Percentiles rank a stretch among this genome's conserved stretches.
Evolutionary conservation across 106 monocot species (phyloP).

Genomic region (Vanilla planifolia): DNA sequence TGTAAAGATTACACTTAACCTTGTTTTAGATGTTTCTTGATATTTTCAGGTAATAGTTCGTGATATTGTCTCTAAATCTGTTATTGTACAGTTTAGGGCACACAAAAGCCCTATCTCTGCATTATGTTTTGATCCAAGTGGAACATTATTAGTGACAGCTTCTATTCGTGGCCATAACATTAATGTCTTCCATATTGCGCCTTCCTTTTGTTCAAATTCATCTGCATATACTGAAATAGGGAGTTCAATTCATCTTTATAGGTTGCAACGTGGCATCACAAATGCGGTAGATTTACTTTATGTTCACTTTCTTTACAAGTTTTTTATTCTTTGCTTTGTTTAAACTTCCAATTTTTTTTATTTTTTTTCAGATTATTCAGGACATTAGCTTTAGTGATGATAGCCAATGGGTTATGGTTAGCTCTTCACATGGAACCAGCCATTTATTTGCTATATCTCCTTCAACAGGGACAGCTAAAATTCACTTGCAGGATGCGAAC

Average conservation of each 20-base stretch:
- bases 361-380: conserved; percentile 66
- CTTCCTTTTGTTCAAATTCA: conserved; percentile 30
- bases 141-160: conserved; percentile 81
- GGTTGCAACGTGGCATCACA: conserved; percentile 91
- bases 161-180: conserved; percentile 87
- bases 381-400: conserved; percentile 96
- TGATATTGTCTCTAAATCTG: conserved; percentile 72
- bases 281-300: conserved; percentile 56
- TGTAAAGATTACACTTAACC: not conserved
- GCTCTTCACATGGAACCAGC: conserved; percentile 91
- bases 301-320: not conserved
- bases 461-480: conserved; percentile 25
- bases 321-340: not conserved
- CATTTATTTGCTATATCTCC: conserved; percentile 78
- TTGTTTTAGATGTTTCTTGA: conserved; percentile 5
- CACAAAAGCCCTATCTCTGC: conserved; percentile 91
- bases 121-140: conserved; percentile 94
- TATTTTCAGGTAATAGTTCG: conserved; percentile 76
- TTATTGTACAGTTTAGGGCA: conserved; percentile 84
- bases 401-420: conserved; percentile 88
- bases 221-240: conserved; percentile 35
- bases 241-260: conserved; percentile 72
- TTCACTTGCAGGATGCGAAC: conserved; percentile 14
- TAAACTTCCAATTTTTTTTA: conserved; percentile 7
- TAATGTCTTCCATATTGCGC: conserved; percentile 73